phyloP scores from a whole-genome alignment of 192 early-diverging fungal genomes.

The Linnemannia schmuckeri region DNA sequence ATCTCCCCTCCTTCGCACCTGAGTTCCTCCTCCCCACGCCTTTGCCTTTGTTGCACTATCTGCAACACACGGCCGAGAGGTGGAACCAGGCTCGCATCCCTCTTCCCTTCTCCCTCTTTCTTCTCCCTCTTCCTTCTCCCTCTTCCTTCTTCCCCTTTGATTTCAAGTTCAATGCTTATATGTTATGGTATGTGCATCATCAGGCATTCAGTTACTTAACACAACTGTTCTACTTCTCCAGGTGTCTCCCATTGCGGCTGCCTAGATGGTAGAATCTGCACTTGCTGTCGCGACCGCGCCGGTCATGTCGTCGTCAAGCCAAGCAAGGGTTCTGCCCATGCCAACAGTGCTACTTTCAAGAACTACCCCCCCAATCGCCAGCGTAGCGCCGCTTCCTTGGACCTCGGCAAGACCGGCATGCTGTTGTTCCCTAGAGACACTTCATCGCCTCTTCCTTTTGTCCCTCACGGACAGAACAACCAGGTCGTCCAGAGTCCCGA shows the following conservation, averaged over 20 bases:
- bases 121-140: background rate
- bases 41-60: conserved; percentile 10
- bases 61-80: conserved; percentile 4
- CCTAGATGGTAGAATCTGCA: conserved; percentile 32
- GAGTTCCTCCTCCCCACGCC: background rate
- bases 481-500: conserved; percentile 42
- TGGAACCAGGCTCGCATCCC: background rate
- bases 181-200: background rate
- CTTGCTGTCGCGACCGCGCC: conserved; percentile 22
- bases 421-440: conserved; percentile 35
- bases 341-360: conserved; percentile 19
- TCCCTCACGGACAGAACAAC: conserved; percentile 23
- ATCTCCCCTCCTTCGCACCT: background rate
- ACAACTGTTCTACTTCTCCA: conserved; percentile 30
- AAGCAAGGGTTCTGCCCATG: conserved; percentile 10
- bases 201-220: conserved; percentile 29
- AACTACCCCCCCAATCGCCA: conserved; percentile 20
- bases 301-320: conserved; percentile 30
- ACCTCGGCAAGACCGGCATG: conserved; percentile 41
- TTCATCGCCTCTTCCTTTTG: conserved; percentile 37
- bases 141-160: background rate
- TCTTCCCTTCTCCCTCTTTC: background rate
- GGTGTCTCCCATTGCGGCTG: conserved; percentile 37
- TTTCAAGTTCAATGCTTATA: background rate
- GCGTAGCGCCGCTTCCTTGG: conserved; percentile 40